Evolutionary conservation across 371 early-diverging fungal genomes (phyloP).

Genomic region (Mortierella sp.): DNA sequence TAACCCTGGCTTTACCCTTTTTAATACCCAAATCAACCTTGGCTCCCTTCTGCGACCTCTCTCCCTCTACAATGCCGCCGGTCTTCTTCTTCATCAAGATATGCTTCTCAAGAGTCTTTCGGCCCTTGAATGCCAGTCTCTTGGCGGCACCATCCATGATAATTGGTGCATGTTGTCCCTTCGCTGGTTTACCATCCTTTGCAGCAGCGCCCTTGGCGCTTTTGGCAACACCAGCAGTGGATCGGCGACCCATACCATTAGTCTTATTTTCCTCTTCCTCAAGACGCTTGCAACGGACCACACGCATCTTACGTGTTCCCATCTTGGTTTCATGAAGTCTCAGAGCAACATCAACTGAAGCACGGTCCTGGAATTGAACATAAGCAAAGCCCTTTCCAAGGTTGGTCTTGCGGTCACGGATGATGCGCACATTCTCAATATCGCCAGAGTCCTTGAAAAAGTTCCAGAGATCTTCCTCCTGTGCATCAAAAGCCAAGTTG

Average conservation of each 20-base stretch:
- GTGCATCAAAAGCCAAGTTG: constrained; percentile 87
- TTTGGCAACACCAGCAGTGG: constrained; percentile 28
- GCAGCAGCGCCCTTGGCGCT: constrained; percentile 15
- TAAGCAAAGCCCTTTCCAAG: constrained; percentile 97
- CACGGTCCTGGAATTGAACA: constrained; percentile 80
- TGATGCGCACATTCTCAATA: constrained; percentile 87
- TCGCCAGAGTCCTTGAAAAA: constrained; percentile 87
- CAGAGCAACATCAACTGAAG: constrained; percentile 82
- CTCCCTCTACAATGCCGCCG: constrained; percentile 65
- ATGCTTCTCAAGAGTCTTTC: constrained; percentile 54
- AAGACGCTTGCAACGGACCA: constrained; percentile 70
- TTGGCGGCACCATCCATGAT: constrained; percentile 55
- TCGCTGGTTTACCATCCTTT: constrained; percentile 40
- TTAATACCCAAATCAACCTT: constrained; percentile 58
- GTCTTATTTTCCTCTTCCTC: constrained; percentile 60
- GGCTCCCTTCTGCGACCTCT: constrained; percentile 71
- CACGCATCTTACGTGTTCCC: constrained; percentile 70
- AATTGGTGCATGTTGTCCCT: constrained; percentile 61
- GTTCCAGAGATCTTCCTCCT: constrained; percentile 90
- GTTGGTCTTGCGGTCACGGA: constrained; percentile 89
- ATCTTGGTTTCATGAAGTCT: constrained; percentile 82
- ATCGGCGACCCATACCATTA: constrained; percentile 43
- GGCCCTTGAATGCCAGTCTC: constrained; percentile 42
- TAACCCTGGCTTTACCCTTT: constrained; percentile 57
- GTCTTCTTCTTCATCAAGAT: constrained; percentile 44